A percentile compares a stretch with the other conserved stretches of the same genome.
phyloP scores from a whole-genome alignment of 2,329 filamentous ascomycete species.

The Fusarium fujikuroi region DNA sequence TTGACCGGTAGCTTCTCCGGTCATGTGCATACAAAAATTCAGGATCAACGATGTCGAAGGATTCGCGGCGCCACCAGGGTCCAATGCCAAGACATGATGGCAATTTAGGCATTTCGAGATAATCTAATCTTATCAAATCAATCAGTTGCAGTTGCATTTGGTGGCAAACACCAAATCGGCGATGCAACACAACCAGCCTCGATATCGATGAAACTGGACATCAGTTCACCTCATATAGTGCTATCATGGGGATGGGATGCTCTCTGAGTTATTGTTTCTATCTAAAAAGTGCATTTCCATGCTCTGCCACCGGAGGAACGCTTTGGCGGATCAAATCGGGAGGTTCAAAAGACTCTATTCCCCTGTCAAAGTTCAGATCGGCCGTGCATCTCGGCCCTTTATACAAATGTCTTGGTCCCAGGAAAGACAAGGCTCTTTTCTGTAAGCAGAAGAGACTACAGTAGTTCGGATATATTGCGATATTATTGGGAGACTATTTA shows the following conservation, averaged over 20 bases:
- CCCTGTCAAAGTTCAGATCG: background rate
- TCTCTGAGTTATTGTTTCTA: background rate
- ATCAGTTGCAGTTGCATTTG: background rate
- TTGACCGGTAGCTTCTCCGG: background rate
- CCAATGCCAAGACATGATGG: background rate
- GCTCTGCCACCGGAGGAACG: background rate
- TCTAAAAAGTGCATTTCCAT: background rate
- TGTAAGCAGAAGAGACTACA: background rate
- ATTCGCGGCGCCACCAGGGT: background rate
- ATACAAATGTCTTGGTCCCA: background rate
- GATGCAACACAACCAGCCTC: background rate
- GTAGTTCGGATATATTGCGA: background rate
- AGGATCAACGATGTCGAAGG: background rate
- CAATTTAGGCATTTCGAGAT: background rate
- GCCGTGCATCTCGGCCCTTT: background rate
- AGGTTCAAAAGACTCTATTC: background rate
- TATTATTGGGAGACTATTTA: background rate
- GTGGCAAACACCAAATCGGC: background rate
- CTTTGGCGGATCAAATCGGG: background rate
- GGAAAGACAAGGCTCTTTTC: background rate
- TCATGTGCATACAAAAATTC: background rate
- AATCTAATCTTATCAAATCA: conserved; percentile 30
- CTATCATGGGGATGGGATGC: background rate
- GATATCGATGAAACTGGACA: background rate
- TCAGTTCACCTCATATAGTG: background rate